Evolutionary conservation across 257 asterid species (phyloP).

Genomic region (Solanum bulbocastanum): DNA sequence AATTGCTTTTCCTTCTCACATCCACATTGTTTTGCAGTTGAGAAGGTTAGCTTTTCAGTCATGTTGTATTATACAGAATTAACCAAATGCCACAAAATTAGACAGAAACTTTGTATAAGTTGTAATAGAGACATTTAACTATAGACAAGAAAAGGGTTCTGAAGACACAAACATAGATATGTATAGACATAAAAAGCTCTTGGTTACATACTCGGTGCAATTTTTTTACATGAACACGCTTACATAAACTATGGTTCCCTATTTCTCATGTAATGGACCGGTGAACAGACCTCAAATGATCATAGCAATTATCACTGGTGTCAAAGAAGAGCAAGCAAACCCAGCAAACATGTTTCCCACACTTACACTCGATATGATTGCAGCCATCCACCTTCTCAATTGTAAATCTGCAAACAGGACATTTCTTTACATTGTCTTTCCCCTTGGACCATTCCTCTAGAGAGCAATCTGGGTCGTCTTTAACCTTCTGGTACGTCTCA

Average conservation of each 20-base stretch:
- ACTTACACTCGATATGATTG: slow-evolving; percentile 72
- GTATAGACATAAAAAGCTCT: neutral
- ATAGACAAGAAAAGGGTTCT: neutral
- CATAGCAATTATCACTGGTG: slow-evolving; percentile 51
- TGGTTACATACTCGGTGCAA: neutral
- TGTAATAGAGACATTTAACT: neutral
- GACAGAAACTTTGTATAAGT: neutral
- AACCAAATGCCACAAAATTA: neutral
- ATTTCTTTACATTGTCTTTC: slow-evolving; percentile 58
- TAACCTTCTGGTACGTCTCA: slow-evolving; percentile 53
- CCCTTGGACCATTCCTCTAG: slow-evolving; percentile 73
- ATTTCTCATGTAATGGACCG: slow-evolving; percentile 17
- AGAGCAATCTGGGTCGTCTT: slow-evolving; percentile 69
- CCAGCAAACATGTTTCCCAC: slow-evolving; percentile 90
- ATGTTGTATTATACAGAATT: neutral
- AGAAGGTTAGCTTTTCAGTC: neutral
- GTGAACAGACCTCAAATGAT: slow-evolving; percentile 63
- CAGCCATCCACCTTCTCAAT: slow-evolving; percentile 94
- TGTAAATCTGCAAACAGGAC: slow-evolving; percentile 63
- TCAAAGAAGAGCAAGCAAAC: slow-evolving; percentile 50
- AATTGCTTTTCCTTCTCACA: neutral
- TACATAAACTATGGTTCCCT: neutral
- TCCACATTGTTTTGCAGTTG: neutral
- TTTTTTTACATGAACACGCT: neutral
- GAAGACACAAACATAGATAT: neutral